Base-by-base conservation (phyloP, 257 asterid genomes). In the Solanum raphanifolium region DNA sequence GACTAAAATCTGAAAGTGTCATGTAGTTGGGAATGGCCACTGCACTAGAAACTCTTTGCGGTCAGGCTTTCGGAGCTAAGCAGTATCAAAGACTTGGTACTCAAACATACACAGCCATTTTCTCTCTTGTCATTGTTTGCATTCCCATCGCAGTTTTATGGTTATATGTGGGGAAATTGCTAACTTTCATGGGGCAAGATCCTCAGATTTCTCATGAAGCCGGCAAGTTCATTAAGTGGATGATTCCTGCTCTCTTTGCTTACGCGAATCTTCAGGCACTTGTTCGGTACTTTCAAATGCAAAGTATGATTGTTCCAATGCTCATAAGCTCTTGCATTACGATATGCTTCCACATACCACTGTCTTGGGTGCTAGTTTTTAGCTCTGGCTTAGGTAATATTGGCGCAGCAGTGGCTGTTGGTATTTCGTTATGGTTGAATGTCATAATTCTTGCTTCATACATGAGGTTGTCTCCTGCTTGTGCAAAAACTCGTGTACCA, bases 51-150 rank as follows among this genome's bases (percentile, higher is more conserved):
- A 95, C 99, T 1, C 89, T 94, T 3, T 90, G 95, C 4, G 99
- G 98, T 32, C 99, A 95, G 84, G 96, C 98, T 6, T 96, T 88
- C 75, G 98, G 98, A 78, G 98, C 98, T 88, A 83, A 92, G 83
- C 98, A 94, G 84, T 96, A 93, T 29, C 89, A 92, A 69, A 96
- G 90, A 88, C 39, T 96, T 32, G 98, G 98, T 86, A 94, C 93
- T 38, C 98, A 94, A 86, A 95, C 95, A 18, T 94, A 92, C 88
- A 92, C 99, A 3, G 98, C 94, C 11, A 91, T 95, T 15, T 72
- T 94, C 9, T 94, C 92, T 79, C 91, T 95, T 48, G 12, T 89
- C 89, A 41, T 90, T 41, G 91, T 91, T 48, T 94, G 94, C 84
- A 89, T 96, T 73, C 98, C 98, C 20, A 71, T 96, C 8, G 90